Evolutionary conservation across 495 filamentous ascomycete genomes (phyloP).

Genomic region (Entonaema liquescens): DNA sequence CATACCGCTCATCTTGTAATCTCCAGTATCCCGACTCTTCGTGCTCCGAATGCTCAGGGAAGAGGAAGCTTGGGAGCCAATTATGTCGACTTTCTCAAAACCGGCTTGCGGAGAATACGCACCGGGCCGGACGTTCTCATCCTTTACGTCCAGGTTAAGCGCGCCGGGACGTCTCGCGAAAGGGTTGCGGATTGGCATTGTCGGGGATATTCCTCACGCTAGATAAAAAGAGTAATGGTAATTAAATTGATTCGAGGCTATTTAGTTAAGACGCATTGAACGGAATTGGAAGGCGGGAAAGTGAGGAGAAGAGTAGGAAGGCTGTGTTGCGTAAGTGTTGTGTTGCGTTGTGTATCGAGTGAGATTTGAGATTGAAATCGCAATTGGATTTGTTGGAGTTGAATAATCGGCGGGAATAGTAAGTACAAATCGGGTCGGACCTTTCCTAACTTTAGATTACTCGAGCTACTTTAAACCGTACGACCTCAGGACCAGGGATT

Average conservation of each 20-base stretch:
- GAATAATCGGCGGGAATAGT: slow-evolving; percentile 12
- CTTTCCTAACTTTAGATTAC: slow-evolving; percentile 28
- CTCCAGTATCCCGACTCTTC: slow-evolving; percentile 66
- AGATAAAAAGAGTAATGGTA: slow-evolving; percentile 23
- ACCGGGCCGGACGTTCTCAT: slow-evolving; percentile 64
- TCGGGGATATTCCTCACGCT: slow-evolving; percentile 34
- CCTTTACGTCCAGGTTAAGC: slow-evolving; percentile 49
- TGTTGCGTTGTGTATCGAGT: neutral
- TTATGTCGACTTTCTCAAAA: slow-evolving; percentile 64
- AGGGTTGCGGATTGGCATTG: slow-evolving; percentile 82
- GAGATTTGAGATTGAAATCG: slow-evolving; percentile 1
- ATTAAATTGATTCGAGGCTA: slow-evolving; percentile 24
- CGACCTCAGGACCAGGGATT: neutral
- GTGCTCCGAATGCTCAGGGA: slow-evolving; percentile 69
- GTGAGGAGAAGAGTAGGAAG: slow-evolving; percentile 8
- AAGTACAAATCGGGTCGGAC: slow-evolving; percentile 33
- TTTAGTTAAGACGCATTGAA: slow-evolving; percentile 14
- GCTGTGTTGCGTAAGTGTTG: neutral
- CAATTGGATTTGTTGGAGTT: slow-evolving; percentile 9
- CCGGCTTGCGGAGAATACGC: slow-evolving; percentile 52
- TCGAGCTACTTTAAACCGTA: neutral
- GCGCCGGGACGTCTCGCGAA: slow-evolving; percentile 67
- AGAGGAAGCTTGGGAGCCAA: slow-evolving; percentile 64
- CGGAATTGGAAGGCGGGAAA: neutral
- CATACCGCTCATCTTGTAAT: slow-evolving; percentile 87